Evolutionary conservation across 352 stramenopile species (phyloP).

Genomic region (Phytophthora cactorum): DNA sequence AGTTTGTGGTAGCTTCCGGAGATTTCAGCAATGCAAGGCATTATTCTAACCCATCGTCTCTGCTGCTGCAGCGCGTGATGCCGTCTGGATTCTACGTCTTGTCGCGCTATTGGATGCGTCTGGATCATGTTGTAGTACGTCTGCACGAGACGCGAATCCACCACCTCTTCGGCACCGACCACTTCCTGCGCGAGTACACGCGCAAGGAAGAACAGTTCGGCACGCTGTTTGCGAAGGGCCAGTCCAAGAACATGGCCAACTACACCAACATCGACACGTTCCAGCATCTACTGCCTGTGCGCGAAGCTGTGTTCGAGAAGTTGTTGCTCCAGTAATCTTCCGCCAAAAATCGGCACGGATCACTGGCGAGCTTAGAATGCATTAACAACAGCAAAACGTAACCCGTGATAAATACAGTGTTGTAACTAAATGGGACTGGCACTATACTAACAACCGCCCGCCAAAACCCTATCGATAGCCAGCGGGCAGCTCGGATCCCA

Average conservation of each 20-base stretch:
- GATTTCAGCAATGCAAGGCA: not conserved
- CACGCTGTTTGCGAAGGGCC: slow-evolving; percentile 61
- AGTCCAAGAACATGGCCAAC: slow-evolving; percentile 79
- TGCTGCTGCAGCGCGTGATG: slow-evolving; percentile 73
- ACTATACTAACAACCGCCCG: not conserved
- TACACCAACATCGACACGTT: slow-evolving; percentile 88
- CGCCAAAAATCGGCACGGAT: not conserved
- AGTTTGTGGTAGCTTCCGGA: slow-evolving; percentile 11
- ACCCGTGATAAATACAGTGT: slow-evolving; percentile 34
- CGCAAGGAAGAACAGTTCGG: slow-evolving; percentile 83
- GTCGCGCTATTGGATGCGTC: slow-evolving; percentile 82
- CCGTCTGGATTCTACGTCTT: slow-evolving; percentile 83
- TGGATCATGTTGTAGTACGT: slow-evolving; percentile 81
- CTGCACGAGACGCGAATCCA: slow-evolving; percentile 86
- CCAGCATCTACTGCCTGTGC: slow-evolving; percentile 72
- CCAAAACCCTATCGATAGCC: slow-evolving; percentile 39
- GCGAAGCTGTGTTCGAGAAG: slow-evolving; percentile 69
- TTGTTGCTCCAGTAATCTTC: slow-evolving; percentile 52
- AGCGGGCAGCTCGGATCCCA: slow-evolving; percentile 27
- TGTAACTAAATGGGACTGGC: slow-evolving; percentile 5
- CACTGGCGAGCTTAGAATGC: slow-evolving; percentile 16
- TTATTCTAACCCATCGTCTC: slow-evolving; percentile 4
- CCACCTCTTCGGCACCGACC: slow-evolving; percentile 76
- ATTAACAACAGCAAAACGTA: slow-evolving; percentile 22
- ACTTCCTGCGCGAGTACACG: slow-evolving; percentile 83